Evolutionary conservation across 495 filamentous ascomycete genomes (phyloP), one percentile per base, ranked within the genome.

Genomic region (Trichoderma erinaceum): DNA sequence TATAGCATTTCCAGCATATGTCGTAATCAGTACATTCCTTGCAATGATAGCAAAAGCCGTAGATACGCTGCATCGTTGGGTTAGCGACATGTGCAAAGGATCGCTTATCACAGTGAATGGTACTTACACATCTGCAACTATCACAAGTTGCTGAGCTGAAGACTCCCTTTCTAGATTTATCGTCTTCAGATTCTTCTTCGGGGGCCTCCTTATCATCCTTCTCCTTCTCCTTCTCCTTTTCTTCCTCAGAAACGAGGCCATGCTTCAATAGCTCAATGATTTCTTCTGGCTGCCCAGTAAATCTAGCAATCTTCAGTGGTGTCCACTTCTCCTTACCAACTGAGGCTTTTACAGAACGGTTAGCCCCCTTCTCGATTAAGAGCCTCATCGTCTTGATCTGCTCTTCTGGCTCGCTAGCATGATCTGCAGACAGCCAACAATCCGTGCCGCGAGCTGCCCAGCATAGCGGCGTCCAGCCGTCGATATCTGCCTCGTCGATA

Each of bases 381-480:
- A 63, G 41, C 38, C 70, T 70, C n/a, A 71, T 63, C 1, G 64
- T 58, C 43, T 70, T 35, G n/a, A 44, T 35, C 32, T 64, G 64
- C 7, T 25, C 27, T 3, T 44, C 41, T 52, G 46, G 50, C 44
- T 64, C 64, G 35, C 65, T 63, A 0, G 64, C 65, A 11, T 23
- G n/a, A 8, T 63, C 64, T 21, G 48, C 23, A 16, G n/a, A 16
- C 3, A 69, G 16, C 50, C 52, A 67, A 56, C 64, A 21, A 32
- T 56, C 10, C 6, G 46, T 21, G 13, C 41, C 70, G 23, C 70
- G 63, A 38, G 65, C 56, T 10, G 69, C 72, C 68, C 68, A 73
- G 64, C 32, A 67, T 10, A 73, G 63, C n/a, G 70, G 70, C 7
- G 70, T 70, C 72, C 72, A 73, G 27, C 72, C 72, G 66, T 70